phyloP scores from a whole-genome alignment of 2,329 filamentous ascomycete genomes.

The Scytalidium sp. region DNA sequence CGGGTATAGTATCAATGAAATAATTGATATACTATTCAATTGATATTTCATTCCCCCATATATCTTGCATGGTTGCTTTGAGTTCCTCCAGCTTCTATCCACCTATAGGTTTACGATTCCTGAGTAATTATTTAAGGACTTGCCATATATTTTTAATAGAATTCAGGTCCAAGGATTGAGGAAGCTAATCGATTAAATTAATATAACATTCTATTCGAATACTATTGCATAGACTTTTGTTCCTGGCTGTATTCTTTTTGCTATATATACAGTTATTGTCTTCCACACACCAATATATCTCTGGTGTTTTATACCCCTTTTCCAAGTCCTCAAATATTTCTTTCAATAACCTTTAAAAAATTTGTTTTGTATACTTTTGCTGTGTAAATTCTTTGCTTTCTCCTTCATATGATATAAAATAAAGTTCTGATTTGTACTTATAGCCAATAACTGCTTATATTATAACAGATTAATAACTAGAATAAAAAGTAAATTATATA shows the following conservation, averaged over 20 bases:
- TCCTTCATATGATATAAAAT: conserved; percentile 9
- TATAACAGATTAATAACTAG: conserved; percentile 4
- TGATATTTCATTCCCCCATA: conserved; percentile 14
- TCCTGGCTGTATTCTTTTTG: neutral
- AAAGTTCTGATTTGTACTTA: conserved; percentile 10
- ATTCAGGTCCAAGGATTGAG: conserved; percentile 6
- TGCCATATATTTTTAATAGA: conserved; percentile 12
- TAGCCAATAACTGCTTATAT: conserved; percentile 12
- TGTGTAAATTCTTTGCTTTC: conserved; percentile 16
- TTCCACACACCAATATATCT: neutral
- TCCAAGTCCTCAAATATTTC: conserved; percentile 7
- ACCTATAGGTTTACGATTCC: conserved; percentile 9
- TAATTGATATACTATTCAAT: conserved; percentile 10
- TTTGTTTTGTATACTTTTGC: conserved; percentile 11
- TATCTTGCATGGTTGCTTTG: conserved; percentile 9
- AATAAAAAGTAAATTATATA: conserved; percentile 11
- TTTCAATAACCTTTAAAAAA: conserved; percentile 8
- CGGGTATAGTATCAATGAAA: conserved; percentile 8
- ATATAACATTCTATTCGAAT: neutral
- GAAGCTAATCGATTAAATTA: conserved; percentile 3
- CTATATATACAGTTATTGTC: neutral
- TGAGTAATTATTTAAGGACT: conserved; percentile 9
- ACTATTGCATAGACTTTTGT: neutral
- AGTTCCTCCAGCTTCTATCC: conserved; percentile 8
- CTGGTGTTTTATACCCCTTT: neutral